A percentile compares a stretch with the other conserved stretches of the same genome.
These are phyloP conservation scores for Kluyveromyces sp. DNA, from an alignment of 1,139 yeast genomes.

Conservation along the genomic window DNA sequence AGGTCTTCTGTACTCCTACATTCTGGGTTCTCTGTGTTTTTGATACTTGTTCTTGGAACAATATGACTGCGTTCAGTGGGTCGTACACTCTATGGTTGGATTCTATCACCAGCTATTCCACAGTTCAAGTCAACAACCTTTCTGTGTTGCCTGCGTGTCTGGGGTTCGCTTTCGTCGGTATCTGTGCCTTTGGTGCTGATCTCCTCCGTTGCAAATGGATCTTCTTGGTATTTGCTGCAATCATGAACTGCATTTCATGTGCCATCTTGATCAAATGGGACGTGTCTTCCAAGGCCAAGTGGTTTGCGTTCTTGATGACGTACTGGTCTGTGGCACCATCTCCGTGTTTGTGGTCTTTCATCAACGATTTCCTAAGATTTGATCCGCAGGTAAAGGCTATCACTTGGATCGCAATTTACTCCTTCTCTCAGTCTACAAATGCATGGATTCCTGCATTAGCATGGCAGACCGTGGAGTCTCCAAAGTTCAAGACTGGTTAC, in stretches of 20 bases:
- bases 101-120: constrained; percentile 28
- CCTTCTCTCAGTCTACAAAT: constrained; percentile 33
- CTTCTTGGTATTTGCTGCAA: constrained; percentile 45
- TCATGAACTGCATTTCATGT: constrained; percentile 40
- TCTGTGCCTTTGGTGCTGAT: constrained; percentile 33
- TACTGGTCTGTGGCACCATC: constrained; percentile 34
- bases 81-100: constrained; percentile 35
- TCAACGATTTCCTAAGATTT: constrained; percentile 34
- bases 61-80: constrained; percentile 34
- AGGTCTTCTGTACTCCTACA: constrained; percentile 26
- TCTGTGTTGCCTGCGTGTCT: constrained; percentile 33
- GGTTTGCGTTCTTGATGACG: constrained; percentile 34
- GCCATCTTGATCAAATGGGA: constrained; percentile 43
- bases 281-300: constrained; percentile 29
- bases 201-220: constrained; percentile 33
- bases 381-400: constrained; percentile 36
- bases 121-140: constrained; percentile 31
- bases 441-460: constrained; percentile 39
- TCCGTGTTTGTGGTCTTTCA: constrained; percentile 34
- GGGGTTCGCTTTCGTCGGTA: constrained; percentile 32
- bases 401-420: constrained; percentile 34
- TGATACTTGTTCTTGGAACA: constrained; percentile 34
- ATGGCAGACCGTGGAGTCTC: constrained; percentile 52
- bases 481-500: constrained; percentile 46
- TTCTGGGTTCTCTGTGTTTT: constrained; percentile 32